Conservation (phyloP, 768 basidiomycete genomes). For the Hygrocybe punicea region DNA sequence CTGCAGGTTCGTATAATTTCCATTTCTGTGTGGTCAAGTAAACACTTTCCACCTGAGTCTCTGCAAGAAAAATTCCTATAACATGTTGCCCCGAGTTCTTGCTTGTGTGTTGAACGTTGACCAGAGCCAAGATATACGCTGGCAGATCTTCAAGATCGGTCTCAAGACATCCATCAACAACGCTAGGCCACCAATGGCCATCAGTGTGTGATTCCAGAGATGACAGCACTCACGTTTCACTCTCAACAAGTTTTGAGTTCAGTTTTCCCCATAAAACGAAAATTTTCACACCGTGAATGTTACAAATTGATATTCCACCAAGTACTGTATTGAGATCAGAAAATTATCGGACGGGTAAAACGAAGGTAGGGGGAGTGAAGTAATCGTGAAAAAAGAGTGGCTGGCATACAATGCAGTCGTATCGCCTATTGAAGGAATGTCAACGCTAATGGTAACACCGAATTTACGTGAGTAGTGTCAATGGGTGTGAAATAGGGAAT, state of each 20-base stretch:
- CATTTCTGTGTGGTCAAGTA: too few relatives aligned
- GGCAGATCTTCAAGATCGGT: too few relatives aligned
- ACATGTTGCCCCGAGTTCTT: too few relatives aligned
- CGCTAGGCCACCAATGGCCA: too few relatives aligned
- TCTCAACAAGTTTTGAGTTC: background rate
- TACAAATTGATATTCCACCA: background rate
- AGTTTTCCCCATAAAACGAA: background rate
- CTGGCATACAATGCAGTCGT: background rate
- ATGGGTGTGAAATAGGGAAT: background rate
- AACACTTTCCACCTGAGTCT: too few relatives aligned
- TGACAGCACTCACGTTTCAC: too few relatives aligned
- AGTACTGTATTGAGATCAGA: background rate
- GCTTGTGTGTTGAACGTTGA: too few relatives aligned
- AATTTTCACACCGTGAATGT: background rate
- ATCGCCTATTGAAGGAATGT: slow-evolving; percentile 11
- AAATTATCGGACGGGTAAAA: background rate
- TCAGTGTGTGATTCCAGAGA: too few relatives aligned
- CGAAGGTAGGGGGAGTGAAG: slow-evolving; percentile 13
- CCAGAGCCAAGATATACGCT: too few relatives aligned
- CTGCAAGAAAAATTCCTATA: too few relatives aligned
- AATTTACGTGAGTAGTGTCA: background rate
- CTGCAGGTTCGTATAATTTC: too few relatives aligned
- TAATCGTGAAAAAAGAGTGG: background rate
- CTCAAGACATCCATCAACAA: too few relatives aligned
- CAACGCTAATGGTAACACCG: slow-evolving; percentile 12